These are phyloP conservation scores for Carnegiea gigantea DNA, from an alignment of 179 eudicot species.

Conservation along the genomic window DNA sequence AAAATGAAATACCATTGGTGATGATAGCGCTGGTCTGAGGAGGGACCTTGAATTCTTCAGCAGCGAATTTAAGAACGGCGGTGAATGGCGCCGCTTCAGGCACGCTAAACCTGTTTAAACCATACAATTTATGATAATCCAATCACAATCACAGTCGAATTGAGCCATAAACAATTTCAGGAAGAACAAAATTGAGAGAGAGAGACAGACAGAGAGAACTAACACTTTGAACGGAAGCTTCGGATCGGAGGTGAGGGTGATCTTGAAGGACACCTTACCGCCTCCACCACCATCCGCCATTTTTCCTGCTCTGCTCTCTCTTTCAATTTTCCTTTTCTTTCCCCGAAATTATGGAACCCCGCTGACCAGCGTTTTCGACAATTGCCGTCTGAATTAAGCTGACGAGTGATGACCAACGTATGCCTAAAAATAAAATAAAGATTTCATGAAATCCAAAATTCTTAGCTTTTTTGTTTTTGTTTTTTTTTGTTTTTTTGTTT, in stretches of 20 bases:
- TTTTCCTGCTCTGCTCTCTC: background rate
- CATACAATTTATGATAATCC: background rate
- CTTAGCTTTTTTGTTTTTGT: too few relatives aligned
- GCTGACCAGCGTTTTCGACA: background rate
- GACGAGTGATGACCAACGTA: background rate
- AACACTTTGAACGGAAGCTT: conserved; percentile 98
- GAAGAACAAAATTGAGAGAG: background rate
- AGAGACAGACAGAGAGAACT: background rate
- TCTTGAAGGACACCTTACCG: conserved; percentile 97
- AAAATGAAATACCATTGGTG: conserved; percentile 63
- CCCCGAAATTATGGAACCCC: background rate
- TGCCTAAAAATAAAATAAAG: too few relatives aligned
- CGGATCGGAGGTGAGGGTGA: conserved; percentile 90
- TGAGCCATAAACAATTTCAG: background rate
- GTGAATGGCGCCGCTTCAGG: conserved; percentile 98
- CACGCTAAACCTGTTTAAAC: conserved; percentile 61
- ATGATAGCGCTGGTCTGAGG: conserved; percentile 97
- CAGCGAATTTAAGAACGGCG: conserved; percentile 87
- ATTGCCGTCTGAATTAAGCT: conserved; percentile 18
- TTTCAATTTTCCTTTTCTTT: background rate
- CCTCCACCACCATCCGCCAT: conserved; percentile 66
- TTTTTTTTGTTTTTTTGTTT: too few relatives aligned
- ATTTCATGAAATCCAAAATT: too few relatives aligned
- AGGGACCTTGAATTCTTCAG: conserved; percentile 98
- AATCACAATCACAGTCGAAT: conserved; percentile 12